Base-by-base conservation (phyloP, 163 green algal species). In the Scenedesmus sp. region DNA sequence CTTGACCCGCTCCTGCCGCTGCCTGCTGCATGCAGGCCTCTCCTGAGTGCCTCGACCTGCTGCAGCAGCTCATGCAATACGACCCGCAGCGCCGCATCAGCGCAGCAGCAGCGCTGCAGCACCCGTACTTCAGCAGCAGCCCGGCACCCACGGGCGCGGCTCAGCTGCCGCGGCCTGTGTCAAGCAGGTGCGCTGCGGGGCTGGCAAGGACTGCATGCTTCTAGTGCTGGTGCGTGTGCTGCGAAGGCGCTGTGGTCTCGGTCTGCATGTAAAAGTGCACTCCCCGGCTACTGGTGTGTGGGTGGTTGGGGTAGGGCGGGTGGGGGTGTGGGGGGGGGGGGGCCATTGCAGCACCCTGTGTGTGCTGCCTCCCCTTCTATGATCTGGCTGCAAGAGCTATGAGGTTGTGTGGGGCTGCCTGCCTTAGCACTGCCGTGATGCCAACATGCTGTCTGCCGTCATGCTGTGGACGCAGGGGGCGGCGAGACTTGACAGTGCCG, bases 31-130 rank as follows among this genome's bases (percentile, higher is more conserved):
- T 72, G 22, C 94, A 97, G 94, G 96, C 96, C 7, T 93, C 91
- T 15, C 92, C 95, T 13, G 96, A 98, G 70, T 95, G 95, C 0
- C 91, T 98, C 70, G 97, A 98, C 91, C 93, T 99, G 91, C 92
- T 99, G 85, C 90, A 87, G 7, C 90, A 92, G 33, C 96, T 99
- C 95, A 88, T 99, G 89, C 59, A 87, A 0, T 93, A 98, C 35
- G 94, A 99, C 85, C 96, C 97, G 0, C 80, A 88, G 3, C 81
- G 91, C 2, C 93, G 97, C 33, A 95, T 97, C 72, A 95, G 90
- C 35, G 80, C 93, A 44, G 70, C 88, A 35, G 81, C 93, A 24
- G 93, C 92, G 30, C 87, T 96, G 79, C 35, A 70, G 13, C 94
- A 96, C 91, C 92, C 92, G 46, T 97, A 91, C 86, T 96, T 97